Base-by-base conservation (phyloP, 2,329 filamentous ascomycete genomes). In the Pseudovirgaria hyperparasitica region DNA sequence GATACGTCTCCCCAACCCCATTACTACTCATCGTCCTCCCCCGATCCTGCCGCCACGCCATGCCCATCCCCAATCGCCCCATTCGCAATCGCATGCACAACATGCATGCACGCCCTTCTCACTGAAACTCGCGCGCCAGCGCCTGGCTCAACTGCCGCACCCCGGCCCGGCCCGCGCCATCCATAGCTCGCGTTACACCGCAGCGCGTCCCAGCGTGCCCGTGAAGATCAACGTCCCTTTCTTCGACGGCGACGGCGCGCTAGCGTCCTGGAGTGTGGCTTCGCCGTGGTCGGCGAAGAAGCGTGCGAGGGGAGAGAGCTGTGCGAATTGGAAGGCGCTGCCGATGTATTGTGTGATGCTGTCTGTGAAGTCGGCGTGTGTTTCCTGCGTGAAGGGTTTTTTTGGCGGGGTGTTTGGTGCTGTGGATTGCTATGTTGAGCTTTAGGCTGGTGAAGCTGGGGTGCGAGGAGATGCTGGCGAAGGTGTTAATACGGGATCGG, bases 171-270 rank as follows among this genome's bases (percentile, higher is more conserved):
- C 62, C 60, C 5, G 66, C 67, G 6, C 67, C 68, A 33, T 72
- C 72, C 1, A 66, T 60, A 2, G 58, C 65, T 33, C 3, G 64
- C 58, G 36, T 63, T 71, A 28, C 65, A 66, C 5, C 67, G 52
- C 33, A 70, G 45, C 1, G 64, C 63, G n/a, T 0, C 65, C 67
- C 4, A 70, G 44, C 1, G 66, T 71, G 0, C 67, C 66, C 0
- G 67, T 71, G 38, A 72, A 70, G 28, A 72, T 67, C 16, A 71
- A 41, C 0, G 65, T 70, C 42, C 67, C 67, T 35, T 72, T 71
- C 50, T 71, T 72, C 26, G 43, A 45, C 0, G 53, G n/a, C n/a
- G n/a, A n/a, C n/a, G n/a, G n/a, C n/a, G n/a, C n/a, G n/a, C n/a
- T 58, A 1, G 56, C 55, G 2, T 66, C 58, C 5, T 52, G 40